Evolutionary conservation across 805 yeast species (phyloP).

Genomic region (Alloascoidea africana): DNA sequence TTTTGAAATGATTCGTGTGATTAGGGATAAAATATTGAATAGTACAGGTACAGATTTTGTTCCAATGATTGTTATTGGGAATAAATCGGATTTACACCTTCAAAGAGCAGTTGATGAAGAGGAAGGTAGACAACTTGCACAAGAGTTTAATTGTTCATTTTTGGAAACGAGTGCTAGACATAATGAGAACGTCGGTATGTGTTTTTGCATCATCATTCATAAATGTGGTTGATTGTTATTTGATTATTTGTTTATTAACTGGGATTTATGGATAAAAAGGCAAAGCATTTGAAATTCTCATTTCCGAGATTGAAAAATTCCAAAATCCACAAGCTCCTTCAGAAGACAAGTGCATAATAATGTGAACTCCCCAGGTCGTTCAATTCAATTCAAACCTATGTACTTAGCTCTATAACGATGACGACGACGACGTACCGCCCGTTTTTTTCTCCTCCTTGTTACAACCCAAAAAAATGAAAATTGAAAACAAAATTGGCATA

Average conservation of each 20-base stretch:
- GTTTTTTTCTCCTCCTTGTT: too few species aligned
- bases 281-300: slow-evolving; percentile 11
- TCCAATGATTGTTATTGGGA: slow-evolving; percentile 57
- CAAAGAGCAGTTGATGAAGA: slow-evolving; percentile 39
- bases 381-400: too few species aligned
- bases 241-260: not conserved
- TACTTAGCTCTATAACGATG: too few species aligned
- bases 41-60: slow-evolving; percentile 40
- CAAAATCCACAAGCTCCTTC: slow-evolving; percentile 35
- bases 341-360: slow-evolving; percentile 35
- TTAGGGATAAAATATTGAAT: slow-evolving; percentile 61
- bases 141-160: slow-evolving; percentile 41
- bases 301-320: slow-evolving; percentile 18
- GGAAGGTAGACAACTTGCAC: slow-evolving; percentile 39
- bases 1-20: slow-evolving; percentile 48
- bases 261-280: slow-evolving; percentile 5
- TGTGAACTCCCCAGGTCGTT: too few species aligned
- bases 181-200: slow-evolving; percentile 34
- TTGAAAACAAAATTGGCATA: too few species aligned
- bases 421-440: too few species aligned
- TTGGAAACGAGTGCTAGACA: slow-evolving; percentile 63
- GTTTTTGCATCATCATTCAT: not conserved
- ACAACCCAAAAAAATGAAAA: too few species aligned
- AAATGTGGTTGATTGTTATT: not conserved
- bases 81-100: slow-evolving; percentile 39